Base-by-base conservation (phyloP, 805 yeast genomes). In the Kodamaea fukazawae region DNA sequence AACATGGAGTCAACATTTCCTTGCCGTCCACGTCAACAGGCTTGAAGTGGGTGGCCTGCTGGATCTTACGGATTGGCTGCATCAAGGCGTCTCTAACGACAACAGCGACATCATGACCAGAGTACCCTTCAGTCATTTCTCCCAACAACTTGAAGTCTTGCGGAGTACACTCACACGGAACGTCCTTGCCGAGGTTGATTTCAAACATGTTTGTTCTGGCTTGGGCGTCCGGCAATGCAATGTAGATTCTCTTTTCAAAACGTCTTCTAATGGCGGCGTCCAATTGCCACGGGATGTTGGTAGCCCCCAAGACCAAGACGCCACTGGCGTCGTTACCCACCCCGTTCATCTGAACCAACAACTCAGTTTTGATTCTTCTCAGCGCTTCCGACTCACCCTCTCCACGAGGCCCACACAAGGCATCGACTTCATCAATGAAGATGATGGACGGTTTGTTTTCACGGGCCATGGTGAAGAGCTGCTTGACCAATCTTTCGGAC, bases 261-360 rank as follows among this genome's bases (percentile, higher is more conserved):
- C 99, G 82, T 67, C 99, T 82, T 63, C 99, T 78, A 34, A 93
- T 87, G 6, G 99, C 99, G 33, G 97, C 88, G 63, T 93, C 99
- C 50, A 93, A 72, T 67, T 91, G 97, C 99, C 99, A 93, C 13
- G 99, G 99, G 45, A 93, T 93, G 61, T 93, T 93, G 6, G 99
- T 93, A 2, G 99, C 99, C 20, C 99, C 99, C 38, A 93, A 71
- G 0, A 93, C 98, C 26, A 93, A 70, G 2, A 93, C 97, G 7
- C 99, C 99, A 34, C 75, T 74, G 1, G 96, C 70, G 58, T 93
- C 98, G 58, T 88, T 90, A 11, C 99, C 99, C 11, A 93, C 99
- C 53, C 99, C 99, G 62, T 93, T 93, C 99, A 93, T 93, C 60
- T 93, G 99, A 4, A 93, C 98, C 52, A 93, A 74, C 41, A 93